These are phyloP conservation scores for Canavalia gladiata DNA, from an alignment of 306 rosid species.

Conservation along the genomic window DNA sequence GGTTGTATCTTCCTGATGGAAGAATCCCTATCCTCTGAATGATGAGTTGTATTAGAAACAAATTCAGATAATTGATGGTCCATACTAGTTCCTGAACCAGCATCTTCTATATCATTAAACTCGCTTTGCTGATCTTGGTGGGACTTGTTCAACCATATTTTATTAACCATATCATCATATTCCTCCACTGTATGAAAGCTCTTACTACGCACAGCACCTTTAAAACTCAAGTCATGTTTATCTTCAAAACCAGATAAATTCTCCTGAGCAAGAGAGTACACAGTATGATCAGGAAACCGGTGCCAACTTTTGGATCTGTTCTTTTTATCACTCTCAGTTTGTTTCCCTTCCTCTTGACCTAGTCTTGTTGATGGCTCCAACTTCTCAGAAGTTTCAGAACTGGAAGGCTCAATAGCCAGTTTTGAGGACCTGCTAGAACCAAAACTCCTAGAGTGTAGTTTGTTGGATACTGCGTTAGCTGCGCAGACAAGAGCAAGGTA, in stretches of 20 bases:
- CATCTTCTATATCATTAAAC: conserved; percentile 35
- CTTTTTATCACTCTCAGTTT: conserved; percentile 35
- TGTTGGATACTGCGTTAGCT: conserved; percentile 49
- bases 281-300: conserved; percentile 42
- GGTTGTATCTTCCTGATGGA: conserved; percentile 36
- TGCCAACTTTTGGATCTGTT: conserved; percentile 57
- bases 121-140: conserved; percentile 32
- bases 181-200: conserved; percentile 69
- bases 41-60: conserved; percentile 16
- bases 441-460: conserved; percentile 49
- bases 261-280: conserved; percentile 46
- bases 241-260: conserved; percentile 45
- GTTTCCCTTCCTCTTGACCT: conserved; percentile 41
- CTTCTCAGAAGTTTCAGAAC: conserved; percentile 45
- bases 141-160: conserved; percentile 33
- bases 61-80: conserved; percentile 34
- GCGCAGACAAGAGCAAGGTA: conserved; percentile 56
- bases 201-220: conserved; percentile 45
- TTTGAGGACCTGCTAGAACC: conserved; percentile 41
- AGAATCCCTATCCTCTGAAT: conserved; percentile 41
- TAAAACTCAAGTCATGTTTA: conserved; percentile 34
- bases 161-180: conserved; percentile 51
- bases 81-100: conserved; percentile 35
- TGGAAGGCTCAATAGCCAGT: conserved; percentile 35
- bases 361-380: conserved; percentile 38